phyloP scores from a whole-genome alignment of 2,329 filamentous ascomycete species.

The Chrysoporthe deuterocubensis region DNA sequence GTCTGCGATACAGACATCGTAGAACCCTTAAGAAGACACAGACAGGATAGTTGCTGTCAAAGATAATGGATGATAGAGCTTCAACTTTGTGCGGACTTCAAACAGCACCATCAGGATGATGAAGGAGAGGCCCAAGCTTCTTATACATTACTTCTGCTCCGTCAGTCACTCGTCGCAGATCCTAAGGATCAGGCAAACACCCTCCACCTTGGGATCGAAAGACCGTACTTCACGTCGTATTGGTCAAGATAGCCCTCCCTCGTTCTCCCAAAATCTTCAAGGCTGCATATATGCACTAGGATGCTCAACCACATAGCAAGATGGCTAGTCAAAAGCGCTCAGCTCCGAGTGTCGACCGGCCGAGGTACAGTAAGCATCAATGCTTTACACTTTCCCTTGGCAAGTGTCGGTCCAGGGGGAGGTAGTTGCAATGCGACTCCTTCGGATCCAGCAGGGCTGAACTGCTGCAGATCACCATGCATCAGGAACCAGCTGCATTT shows the following conservation, averaged over 20 bases:
- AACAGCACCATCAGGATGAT: not conserved
- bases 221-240: not conserved
- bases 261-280: not conserved
- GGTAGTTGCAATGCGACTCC: too few relatives aligned
- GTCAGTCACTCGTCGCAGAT: not conserved
- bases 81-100: not conserved
- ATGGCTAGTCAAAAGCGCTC: not conserved
- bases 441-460: conserved; percentile 5
- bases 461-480: not conserved
- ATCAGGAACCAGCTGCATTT: not conserved
- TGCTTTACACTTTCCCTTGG: not conserved
- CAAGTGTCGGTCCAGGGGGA: not conserved
- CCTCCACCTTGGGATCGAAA: not conserved
- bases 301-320: not conserved
- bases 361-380: not conserved
- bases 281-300: not conserved
- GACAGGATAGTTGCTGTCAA: not conserved
- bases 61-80: not conserved
- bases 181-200: not conserved
- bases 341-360: not conserved
- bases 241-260: not conserved
- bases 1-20: not conserved
- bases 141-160: conserved; percentile 1
- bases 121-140: not conserved
- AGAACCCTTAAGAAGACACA: not conserved